Evolutionary conservation across 345 rosid species (phyloP).

Genomic region (Populus deltoides): DNA sequence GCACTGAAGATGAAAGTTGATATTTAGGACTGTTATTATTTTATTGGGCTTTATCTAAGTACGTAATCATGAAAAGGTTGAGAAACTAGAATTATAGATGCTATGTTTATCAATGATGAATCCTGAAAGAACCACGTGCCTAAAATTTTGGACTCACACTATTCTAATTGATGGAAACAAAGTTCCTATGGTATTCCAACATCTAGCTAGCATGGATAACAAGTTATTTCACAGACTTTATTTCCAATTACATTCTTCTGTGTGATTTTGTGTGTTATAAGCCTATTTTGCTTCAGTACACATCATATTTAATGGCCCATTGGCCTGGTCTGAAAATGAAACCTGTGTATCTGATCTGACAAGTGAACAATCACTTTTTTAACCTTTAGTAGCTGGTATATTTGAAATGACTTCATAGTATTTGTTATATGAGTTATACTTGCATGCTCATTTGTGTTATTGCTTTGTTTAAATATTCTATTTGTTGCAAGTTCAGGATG

Average conservation of each 20-base stretch:
- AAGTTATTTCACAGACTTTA: background rate
- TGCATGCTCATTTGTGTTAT: background rate
- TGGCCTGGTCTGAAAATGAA: background rate
- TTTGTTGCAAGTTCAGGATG: constrained; percentile 49
- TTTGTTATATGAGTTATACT: background rate
- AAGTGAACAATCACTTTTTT: background rate
- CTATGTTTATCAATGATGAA: background rate
- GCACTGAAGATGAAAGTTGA: background rate
- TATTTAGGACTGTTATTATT: background rate
- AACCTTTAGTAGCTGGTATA: background rate
- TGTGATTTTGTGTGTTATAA: background rate
- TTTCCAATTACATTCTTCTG: background rate
- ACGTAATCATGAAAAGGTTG: background rate
- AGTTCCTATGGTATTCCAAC: background rate
- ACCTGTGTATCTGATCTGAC: background rate
- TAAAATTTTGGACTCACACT: background rate
- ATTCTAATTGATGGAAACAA: background rate
- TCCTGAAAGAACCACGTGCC: background rate
- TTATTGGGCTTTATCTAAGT: background rate
- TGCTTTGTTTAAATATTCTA: constrained; percentile 1
- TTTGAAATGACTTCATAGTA: background rate
- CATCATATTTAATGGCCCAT: background rate
- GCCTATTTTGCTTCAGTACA: background rate
- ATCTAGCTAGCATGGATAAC: background rate
- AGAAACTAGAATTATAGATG: background rate